These are phyloP conservation scores for Fusarium transvaalense DNA, from an alignment of 2,329 filamentous ascomycete species.

Conservation along the genomic window DNA sequence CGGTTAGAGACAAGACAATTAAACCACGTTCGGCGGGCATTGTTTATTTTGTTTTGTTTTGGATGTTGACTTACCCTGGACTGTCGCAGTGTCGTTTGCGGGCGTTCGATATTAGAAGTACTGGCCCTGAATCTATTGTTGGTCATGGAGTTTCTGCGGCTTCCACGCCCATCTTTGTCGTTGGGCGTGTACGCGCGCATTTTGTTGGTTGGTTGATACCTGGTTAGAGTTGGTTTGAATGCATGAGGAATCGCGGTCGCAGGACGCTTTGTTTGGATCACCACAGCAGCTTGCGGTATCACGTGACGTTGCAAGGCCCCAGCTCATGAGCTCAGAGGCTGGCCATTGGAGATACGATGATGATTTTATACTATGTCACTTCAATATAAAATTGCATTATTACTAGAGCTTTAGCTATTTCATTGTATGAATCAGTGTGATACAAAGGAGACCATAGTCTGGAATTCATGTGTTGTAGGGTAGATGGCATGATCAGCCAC, in stretches of 20 bases:
- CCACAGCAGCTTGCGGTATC: slow-evolving; percentile 39
- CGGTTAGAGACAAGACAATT: slow-evolving; percentile 28
- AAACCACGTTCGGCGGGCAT: not conserved
- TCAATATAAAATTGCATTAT: not conserved
- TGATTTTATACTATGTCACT: no score
- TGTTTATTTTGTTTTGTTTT: slow-evolving; percentile 42
- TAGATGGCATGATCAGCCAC: not conserved
- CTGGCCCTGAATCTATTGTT: slow-evolving; percentile 54
- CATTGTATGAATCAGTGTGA: not conserved
- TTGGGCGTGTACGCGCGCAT: slow-evolving; percentile 54
- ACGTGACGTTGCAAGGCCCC: slow-evolving; percentile 30
- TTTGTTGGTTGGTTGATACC: slow-evolving; percentile 18
- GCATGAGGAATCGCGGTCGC: slow-evolving; percentile 25
- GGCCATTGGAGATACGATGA: not conserved
- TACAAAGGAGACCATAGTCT: not conserved
- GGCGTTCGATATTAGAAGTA: slow-evolving; percentile 54
- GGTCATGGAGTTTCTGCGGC: slow-evolving; percentile 47
- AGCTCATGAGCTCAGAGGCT: not conserved
- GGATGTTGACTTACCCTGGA: slow-evolving; percentile 55
- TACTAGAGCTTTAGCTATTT: no score
- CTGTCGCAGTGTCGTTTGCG: slow-evolving; percentile 54
- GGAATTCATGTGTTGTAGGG: not conserved
- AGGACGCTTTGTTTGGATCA: slow-evolving; percentile 36
- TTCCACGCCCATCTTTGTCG: slow-evolving; percentile 50
- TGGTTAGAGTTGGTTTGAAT: slow-evolving; percentile 6